Evolutionary conservation across 805 yeast species (phyloP), one percentile per base, ranked within the genome.

Genomic region (Pichia occidentalis): DNA sequence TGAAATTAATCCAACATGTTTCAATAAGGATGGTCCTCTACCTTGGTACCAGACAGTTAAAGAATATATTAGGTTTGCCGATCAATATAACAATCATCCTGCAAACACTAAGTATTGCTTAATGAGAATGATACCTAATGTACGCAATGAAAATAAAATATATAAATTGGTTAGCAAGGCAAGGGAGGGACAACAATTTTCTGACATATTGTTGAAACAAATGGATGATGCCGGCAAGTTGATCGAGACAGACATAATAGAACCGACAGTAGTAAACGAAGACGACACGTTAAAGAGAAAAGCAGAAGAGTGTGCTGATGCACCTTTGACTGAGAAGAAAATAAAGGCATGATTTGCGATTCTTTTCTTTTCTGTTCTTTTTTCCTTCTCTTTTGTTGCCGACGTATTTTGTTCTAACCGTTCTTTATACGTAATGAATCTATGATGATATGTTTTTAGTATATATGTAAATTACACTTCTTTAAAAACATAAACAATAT

Each of bases 31-130:
- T 1, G 64, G 60, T 0, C 70, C 72, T 4, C 54, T 68, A 32
- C 63, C 72, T 0, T 84, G 90, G 84, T 65, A 60, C 19, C 54
- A 64, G 19, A 61, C 73, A 9, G 68, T 75, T 9, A 66, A 64
- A 32, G 81, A 85, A 44, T 85, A 75, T 45, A 51, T 77, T 22
- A 54, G 62, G 5, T 54, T 75, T 11, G 81, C 90, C 8, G 52
- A 60, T 12, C 48, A 67, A 37, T 74, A 68, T 56, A 79, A 77
- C 33, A 85, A 84, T 56, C 73, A 72, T 49, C 61, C 72, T 16
- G 70, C 85, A 4, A 87, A 86, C 56, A 74, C 92, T 1, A 92
- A 92, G 62, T 90, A 80, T 57, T 76, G 92, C 64, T 51, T 90
- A 30, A 65, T 78, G 24, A 77, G 86, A 52, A 77, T 85, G 62